Base-by-base conservation (phyloP, 306 rosid genomes). In the Begonia loranthoides region DNA sequence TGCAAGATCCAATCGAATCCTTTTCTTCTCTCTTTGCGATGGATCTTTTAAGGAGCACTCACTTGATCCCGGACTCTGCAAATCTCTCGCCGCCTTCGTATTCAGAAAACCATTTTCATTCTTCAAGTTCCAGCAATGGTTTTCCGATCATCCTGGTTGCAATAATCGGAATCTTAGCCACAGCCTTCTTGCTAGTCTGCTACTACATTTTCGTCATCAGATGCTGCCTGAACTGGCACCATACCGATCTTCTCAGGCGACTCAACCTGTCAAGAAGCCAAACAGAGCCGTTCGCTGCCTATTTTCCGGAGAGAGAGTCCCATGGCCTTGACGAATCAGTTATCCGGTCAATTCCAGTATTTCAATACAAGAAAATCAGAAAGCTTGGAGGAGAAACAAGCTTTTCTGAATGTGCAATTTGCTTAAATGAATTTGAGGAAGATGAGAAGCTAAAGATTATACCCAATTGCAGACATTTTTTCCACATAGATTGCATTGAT, bases 201-300 rank as follows among this genome's bases (percentile, higher is more conserved):
- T 90, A 90, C 76, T 90, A 90, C 75, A 65, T 90, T 70, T 86
- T 90, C 60, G 95, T 90, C 46, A 90, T 86, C 79, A 90, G 86
- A 44, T 86, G 99, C 77, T 90, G 99, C 66, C 92, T 90, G 56
- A 83, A 64, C 50, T 85, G 97, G 97, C 97, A 85, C 76, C 78
- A 85, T 3, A 79, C 82, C 53, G 95, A 86, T 61, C 46, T 90
- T 41, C 76, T 90, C 21, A 41, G 94, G 21, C 83, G 99, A 0
- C 79, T 80, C 50, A 80, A 92, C 1, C 82, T 74, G 0, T 78
- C 99, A 0, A 52, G 76, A n/a, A 49, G 60, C 12, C 52, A 60
- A 12, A 73, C 63, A 7, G 70, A 64, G 4, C 75, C 79, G 16
- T 49, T 66, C 4, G 15, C 65, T 51, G 55, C 16, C 9, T 45